phyloP scores from a whole-genome alignment of 176 grass and related monocot genomes.

The Eremochloa ophiuroides region DNA sequence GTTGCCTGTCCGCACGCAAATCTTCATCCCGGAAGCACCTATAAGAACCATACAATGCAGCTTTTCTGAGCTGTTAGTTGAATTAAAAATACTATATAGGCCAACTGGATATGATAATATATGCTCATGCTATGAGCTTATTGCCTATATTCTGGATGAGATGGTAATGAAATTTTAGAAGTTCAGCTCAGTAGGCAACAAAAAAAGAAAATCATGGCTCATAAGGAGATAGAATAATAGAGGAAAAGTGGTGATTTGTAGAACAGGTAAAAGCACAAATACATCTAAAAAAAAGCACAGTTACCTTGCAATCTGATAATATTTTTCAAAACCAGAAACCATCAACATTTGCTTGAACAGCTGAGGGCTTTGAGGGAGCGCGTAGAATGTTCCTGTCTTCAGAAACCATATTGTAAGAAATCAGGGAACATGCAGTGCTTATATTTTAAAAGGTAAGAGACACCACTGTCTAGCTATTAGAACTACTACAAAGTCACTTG shows the following conservation, averaged over 20 bases:
- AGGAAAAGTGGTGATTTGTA: neutral
- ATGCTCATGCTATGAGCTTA: neutral
- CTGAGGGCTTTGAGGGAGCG: slow-evolving; percentile 97
- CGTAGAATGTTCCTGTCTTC: slow-evolving; percentile 99
- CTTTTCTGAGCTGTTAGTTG: slow-evolving; percentile 11
- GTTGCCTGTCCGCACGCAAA: slow-evolving; percentile 91
- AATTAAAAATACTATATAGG: neutral
- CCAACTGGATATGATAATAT: slow-evolving; percentile 1
- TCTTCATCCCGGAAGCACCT: slow-evolving; percentile 99
- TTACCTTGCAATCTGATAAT: slow-evolving; percentile 96
- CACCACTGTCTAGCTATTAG: neutral
- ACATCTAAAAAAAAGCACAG: slow-evolving; percentile 5
- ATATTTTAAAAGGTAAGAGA: slow-evolving; percentile 10
- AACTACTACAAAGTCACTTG: neutral
- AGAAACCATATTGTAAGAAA: slow-evolving; percentile 52
- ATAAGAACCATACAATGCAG: slow-evolving; percentile 16
- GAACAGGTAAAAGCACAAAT: slow-evolving; percentile 2
- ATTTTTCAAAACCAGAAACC: slow-evolving; percentile 98
- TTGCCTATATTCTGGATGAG: neutral
- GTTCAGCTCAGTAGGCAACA: neutral
- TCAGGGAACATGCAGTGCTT: slow-evolving; percentile 20
- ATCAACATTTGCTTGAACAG: slow-evolving; percentile 99
- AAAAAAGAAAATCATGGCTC: neutral
- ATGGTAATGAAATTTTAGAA: neutral
- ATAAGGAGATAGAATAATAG: neutral